Evolutionary conservation across 176 grass and related monocot genomes (phyloP).

Genomic region (Miscanthus lutarioriparius): DNA sequence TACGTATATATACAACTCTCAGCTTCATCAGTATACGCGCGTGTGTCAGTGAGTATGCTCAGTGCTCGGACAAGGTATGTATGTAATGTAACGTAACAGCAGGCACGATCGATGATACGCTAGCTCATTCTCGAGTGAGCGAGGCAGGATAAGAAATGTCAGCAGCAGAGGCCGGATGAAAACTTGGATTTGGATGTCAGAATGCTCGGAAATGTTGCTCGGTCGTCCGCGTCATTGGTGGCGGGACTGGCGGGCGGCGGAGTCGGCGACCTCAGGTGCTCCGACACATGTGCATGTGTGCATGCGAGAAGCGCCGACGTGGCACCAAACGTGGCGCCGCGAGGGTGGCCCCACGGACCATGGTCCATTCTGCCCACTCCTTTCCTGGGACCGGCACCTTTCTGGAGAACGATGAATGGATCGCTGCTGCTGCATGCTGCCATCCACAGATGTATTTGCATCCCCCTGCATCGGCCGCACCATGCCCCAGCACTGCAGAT

Average conservation of each 20-base stretch:
- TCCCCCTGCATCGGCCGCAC: neutral
- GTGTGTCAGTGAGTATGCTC: neutral
- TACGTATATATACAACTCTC: neutral
- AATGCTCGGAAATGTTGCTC: neutral
- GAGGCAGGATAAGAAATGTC: neutral
- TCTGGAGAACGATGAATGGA: neutral
- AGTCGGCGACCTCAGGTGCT: neutral
- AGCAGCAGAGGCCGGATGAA: neutral
- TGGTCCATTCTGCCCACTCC: neutral
- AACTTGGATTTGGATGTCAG: neutral
- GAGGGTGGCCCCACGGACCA: neutral
- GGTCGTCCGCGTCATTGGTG: neutral
- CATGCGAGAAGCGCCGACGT: constrained; percentile 5
- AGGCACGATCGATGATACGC: too few species aligned
- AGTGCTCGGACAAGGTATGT: neutral
- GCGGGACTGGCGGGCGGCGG: too few species aligned
- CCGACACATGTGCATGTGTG: neutral
- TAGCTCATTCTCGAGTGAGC: too few species aligned
- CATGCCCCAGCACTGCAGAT: neutral
- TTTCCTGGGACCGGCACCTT: too few species aligned
- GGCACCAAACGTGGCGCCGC: constrained; percentile 5
- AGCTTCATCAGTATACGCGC: neutral
- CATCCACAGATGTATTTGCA: neutral
- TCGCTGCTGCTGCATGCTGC: neutral
- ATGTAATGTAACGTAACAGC: too few species aligned